Conservation (phyloP, 1,284 basidiomycete species). For the Malassezia obtusa region DNA sequence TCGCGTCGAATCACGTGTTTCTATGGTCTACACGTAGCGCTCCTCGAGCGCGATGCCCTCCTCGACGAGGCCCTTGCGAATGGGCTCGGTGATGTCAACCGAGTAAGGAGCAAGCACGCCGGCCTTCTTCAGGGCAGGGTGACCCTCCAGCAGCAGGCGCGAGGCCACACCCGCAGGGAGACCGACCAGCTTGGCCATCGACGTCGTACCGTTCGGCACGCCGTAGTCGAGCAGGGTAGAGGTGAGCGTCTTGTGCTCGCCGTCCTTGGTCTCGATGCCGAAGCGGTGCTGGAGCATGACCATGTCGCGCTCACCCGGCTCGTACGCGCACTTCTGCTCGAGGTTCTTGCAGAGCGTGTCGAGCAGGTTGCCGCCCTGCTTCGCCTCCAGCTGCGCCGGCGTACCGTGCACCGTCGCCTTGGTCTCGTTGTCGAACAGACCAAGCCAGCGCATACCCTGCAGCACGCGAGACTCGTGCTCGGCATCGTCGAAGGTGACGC, state of each 20-base stretch:
- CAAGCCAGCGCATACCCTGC: constrained; percentile 68
- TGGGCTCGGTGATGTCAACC: constrained; percentile 55
- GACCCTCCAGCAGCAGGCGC: constrained; percentile 61
- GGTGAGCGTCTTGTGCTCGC: constrained; percentile 72
- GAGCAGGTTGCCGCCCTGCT: constrained; percentile 69
- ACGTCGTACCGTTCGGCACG: constrained; percentile 64
- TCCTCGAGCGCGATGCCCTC: constrained; percentile 46
- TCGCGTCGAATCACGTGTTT: constrained; percentile 12
- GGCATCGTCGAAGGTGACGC: constrained; percentile 28
- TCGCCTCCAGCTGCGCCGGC: constrained; percentile 55
- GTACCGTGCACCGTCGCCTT: constrained; percentile 49
- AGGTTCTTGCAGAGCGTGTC: constrained; percentile 87
- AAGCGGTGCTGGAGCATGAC: constrained; percentile 92
- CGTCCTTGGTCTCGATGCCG: constrained; percentile 33
- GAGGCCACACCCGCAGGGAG: constrained; percentile 84
- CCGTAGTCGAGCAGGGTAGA: constrained; percentile 89
- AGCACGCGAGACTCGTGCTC: constrained; percentile 33
- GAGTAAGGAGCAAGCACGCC: constrained; percentile 74
- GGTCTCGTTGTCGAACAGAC: constrained; percentile 63
- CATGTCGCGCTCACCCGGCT: constrained; percentile 79
- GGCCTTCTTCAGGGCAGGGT: constrained; percentile 54
- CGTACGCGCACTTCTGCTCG: constrained; percentile 86
- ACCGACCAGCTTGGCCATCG: constrained; percentile 92
- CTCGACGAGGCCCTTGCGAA: constrained; percentile 43
- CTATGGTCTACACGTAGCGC: constrained; percentile 30